Evolutionary conservation across 1,139 yeast species (phyloP).

Genomic region (Lizanozyma gosingica): DNA sequence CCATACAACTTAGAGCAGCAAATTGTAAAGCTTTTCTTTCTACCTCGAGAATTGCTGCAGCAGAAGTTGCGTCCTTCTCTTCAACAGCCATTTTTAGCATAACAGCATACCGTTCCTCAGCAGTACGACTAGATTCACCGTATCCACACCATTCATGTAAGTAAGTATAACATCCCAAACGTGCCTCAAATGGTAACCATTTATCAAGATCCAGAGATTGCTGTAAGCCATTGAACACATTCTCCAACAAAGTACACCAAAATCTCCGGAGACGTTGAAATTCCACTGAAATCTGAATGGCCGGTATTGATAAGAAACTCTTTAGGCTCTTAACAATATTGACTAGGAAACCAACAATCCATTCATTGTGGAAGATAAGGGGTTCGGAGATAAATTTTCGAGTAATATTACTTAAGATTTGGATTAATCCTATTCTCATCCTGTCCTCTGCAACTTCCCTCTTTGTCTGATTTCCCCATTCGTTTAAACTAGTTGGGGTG

Average conservation of each 20-base stretch:
- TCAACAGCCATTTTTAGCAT: slow-evolving; percentile 45
- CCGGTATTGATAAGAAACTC: slow-evolving; percentile 46
- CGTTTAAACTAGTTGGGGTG: slow-evolving; percentile 52
- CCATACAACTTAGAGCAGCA: slow-evolving; percentile 77
- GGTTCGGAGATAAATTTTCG: slow-evolving; percentile 51
- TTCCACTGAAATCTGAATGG: slow-evolving; percentile 58
- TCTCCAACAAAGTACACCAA: slow-evolving; percentile 71
- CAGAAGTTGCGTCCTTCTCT: slow-evolving; percentile 34
- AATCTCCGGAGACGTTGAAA: slow-evolving; percentile 73
- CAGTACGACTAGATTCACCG: slow-evolving; percentile 55
- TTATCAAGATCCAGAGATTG: slow-evolving; percentile 30
- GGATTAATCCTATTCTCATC: slow-evolving; percentile 68
- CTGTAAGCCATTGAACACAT: slow-evolving; percentile 48
- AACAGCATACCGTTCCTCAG: slow-evolving; percentile 56
- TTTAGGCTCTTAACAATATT: slow-evolving; percentile 59
- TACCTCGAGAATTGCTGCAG: slow-evolving; percentile 74
- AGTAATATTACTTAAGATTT: slow-evolving; percentile 62
- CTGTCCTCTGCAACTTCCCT: slow-evolving; percentile 37
- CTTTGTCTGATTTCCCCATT: slow-evolving; percentile 42
- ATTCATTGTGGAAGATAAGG: slow-evolving; percentile 51
- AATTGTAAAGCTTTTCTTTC: slow-evolving; percentile 66
- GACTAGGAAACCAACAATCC: slow-evolving; percentile 60
- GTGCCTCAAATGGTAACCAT: slow-evolving; percentile 78
- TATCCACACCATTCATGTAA: slow-evolving; percentile 93
- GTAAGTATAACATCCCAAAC: slow-evolving; percentile 73